A percentile compares a stretch with the other conserved stretches of the same genome.
Conservation (phyloP, 2,329 filamentous ascomycete genomes). For the Neonectria coccinea region DNA sequence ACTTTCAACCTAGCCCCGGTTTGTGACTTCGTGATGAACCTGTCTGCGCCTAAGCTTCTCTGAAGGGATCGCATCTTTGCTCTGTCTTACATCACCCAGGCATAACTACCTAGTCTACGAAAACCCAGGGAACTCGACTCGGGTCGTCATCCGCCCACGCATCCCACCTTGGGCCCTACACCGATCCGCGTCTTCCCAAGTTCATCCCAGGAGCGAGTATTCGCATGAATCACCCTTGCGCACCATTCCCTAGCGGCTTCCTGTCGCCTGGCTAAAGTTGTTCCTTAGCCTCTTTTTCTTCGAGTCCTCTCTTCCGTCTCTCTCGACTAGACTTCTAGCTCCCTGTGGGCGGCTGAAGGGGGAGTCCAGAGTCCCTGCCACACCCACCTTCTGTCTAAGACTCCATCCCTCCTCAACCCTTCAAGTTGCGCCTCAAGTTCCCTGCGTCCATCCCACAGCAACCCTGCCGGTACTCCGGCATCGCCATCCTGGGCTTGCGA, state of each 20-base stretch:
- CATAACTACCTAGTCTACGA: background rate
- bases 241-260: conserved; percentile 23
- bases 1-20: conserved; percentile 11
- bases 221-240: conserved; percentile 39
- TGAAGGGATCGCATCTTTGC: conserved; percentile 16
- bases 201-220: conserved; percentile 38
- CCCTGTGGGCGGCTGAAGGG: background rate
- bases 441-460: conserved; percentile 19
- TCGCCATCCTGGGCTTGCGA: conserved; percentile 34
- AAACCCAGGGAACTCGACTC: background rate
- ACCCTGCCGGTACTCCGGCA: conserved; percentile 25
- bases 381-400: background rate
- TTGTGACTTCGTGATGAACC: conserved; percentile 10
- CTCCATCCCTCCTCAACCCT: conserved; percentile 6
- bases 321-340: background rate
- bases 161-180: conserved; percentile 12
- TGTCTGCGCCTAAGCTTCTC: conserved; percentile 11
- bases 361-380: too few relatives aligned
- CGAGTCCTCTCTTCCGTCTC: background rate
- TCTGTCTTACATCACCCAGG: conserved; percentile 14
- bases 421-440: conserved; percentile 21
- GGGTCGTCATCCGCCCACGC: conserved; percentile 7
- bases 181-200: conserved; percentile 16
- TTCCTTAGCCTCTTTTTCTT: conserved; percentile 16
- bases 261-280: conserved; percentile 34